Conservation (phyloP, 2,329 filamentous ascomycete genomes). For the Phyllosticta paracitricarpa region DNA sequence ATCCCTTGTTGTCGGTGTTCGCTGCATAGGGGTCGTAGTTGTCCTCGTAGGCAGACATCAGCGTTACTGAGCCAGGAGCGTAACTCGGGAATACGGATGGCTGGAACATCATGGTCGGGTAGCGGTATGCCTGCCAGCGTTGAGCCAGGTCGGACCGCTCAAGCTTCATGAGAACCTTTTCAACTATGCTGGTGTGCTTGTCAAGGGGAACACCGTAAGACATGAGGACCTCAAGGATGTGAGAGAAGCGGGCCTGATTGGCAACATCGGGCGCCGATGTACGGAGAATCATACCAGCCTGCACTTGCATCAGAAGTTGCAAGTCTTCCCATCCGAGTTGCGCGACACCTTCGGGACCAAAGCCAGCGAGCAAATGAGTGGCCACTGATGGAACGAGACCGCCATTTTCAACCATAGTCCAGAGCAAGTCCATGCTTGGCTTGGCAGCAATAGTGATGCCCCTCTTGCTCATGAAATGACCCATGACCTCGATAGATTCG, state of each 20-base stretch:
- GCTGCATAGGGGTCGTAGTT: conserved; percentile 84
- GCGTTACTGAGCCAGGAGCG: conserved; percentile 41
- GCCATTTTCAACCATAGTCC: conserved; percentile 57
- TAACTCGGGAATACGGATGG: conserved; percentile 25
- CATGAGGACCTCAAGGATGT: conserved; percentile 50
- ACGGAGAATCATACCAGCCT: conserved; percentile 42
- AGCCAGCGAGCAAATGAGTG: conserved; percentile 49
- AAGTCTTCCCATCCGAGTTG: conserved; percentile 45
- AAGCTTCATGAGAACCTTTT: conserved; percentile 47
- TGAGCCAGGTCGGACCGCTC: conserved; percentile 37
- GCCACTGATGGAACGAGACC: conserved; percentile 50
- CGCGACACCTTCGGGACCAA: conserved; percentile 50
- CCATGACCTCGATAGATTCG: conserved; percentile 67
- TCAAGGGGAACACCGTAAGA: conserved; percentile 44
- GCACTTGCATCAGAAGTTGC: conserved; percentile 51
- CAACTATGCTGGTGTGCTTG: conserved; percentile 47
- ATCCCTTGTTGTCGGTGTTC: conserved; percentile 88
- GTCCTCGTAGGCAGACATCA: conserved; percentile 60
- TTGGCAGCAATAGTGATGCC: conserved; percentile 42
- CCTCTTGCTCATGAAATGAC: conserved; percentile 45
- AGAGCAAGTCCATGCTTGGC: conserved; percentile 49
- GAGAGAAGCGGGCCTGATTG: conserved; percentile 50
- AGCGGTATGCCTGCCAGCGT: conserved; percentile 51
- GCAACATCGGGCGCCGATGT: conserved; percentile 42
- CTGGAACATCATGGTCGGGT: conserved; percentile 31